These are phyloP conservation scores for Triadica sebifera DNA, from an alignment of 345 rosid genomes.

Conservation along the genomic window DNA sequence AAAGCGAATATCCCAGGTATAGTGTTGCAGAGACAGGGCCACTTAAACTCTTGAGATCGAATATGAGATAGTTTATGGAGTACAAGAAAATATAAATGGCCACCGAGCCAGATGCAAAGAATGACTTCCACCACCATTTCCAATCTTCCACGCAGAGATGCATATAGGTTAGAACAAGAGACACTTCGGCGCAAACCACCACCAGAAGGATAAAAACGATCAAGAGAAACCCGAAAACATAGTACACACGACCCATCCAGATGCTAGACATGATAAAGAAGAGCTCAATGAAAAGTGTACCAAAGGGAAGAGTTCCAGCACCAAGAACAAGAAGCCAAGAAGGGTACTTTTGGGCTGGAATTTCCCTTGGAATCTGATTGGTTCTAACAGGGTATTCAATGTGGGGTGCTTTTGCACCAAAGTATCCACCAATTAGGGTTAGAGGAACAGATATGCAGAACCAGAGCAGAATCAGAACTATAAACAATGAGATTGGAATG, in stretches of 20 bases:
- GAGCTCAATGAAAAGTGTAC: conserved; percentile 75
- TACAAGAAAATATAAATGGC: conserved; percentile 66
- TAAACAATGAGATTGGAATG: conserved; percentile 57
- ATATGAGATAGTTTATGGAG: conserved; percentile 61
- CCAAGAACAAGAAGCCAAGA: conserved; percentile 73
- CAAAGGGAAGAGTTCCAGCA: conserved; percentile 74
- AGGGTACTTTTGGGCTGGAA: conserved; percentile 73
- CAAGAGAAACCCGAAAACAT: conserved; percentile 62
- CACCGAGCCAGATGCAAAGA: conserved; percentile 75
- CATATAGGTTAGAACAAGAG: conserved; percentile 70
- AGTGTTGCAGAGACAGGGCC: conserved; percentile 70
- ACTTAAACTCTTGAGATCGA: conserved; percentile 60
- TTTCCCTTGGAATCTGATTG: conserved; percentile 74
- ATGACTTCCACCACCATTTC: conserved; percentile 83
- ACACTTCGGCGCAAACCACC: conserved; percentile 72
- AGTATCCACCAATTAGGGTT: conserved; percentile 61
- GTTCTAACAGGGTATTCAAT: conserved; percentile 74
- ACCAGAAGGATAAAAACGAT: conserved; percentile 61
- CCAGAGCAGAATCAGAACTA: conserved; percentile 54
- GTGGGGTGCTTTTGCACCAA: conserved; percentile 61
- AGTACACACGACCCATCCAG: conserved; percentile 78
- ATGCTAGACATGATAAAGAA: conserved; percentile 78
- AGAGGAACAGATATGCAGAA: conserved; percentile 73
- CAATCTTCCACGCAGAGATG: conserved; percentile 75
- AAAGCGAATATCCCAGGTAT: conserved; percentile 61